Conservation (phyloP, 768 basidiomycete species). For the Russula abietina region DNA sequence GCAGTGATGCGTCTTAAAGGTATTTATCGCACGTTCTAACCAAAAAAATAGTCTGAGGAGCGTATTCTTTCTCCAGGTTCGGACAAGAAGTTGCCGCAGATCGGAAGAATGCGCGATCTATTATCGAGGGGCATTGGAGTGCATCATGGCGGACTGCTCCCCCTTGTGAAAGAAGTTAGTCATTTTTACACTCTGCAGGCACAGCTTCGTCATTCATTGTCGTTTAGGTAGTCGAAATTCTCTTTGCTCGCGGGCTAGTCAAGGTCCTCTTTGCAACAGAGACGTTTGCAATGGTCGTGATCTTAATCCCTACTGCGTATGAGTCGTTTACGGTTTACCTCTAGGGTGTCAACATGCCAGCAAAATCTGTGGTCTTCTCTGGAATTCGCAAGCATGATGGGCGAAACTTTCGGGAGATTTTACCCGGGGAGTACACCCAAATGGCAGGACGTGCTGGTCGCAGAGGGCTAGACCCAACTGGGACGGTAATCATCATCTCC, state of each 20-base stretch:
- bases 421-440: conserved; percentile 94
- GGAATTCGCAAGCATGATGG: conserved; percentile 95
- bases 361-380: conserved; percentile 94
- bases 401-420: conserved; percentile 79
- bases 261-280: conserved; percentile 98
- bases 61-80: conserved; percentile 47
- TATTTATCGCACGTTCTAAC: conserved; percentile 29
- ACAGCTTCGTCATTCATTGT: not conserved
- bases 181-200: not conserved
- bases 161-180: conserved; percentile 91
- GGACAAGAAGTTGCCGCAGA: conserved; percentile 91
- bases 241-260: conserved; percentile 92
- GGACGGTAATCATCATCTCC: conserved; percentile 87
- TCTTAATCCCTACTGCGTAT: conserved; percentile 14
- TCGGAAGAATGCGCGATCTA: conserved; percentile 81
- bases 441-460: conserved; percentile 99
- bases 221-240: conserved; percentile 82
- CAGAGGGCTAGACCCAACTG: conserved; percentile 89
- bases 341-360: conserved; percentile 99
- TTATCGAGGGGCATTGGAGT: conserved; percentile 92
- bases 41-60: not conserved
- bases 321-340: not conserved
- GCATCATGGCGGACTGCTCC: conserved; percentile 93
- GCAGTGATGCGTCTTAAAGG: conserved; percentile 89
- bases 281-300: conserved; percentile 87